Conservation (phyloP, 441 rosid genomes). For the Pelargonium cotyledonis region DNA sequence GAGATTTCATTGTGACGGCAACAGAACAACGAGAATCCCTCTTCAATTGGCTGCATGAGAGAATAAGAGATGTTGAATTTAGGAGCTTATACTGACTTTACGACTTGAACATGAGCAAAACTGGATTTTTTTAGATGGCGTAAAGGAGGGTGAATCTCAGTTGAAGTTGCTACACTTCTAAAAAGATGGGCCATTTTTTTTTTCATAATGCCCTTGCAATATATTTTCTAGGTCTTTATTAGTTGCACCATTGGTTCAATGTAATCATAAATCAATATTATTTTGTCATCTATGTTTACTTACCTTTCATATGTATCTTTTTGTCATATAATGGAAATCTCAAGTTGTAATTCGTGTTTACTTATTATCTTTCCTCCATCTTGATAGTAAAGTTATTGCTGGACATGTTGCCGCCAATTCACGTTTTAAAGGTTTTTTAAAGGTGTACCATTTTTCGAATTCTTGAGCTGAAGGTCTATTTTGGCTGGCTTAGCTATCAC, state of each 20-base stretch:
- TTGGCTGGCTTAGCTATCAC: too few relatives aligned
- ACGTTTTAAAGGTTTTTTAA: too few relatives aligned
- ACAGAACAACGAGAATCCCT: not conserved
- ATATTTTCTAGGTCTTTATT: not conserved
- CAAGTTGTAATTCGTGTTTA: not conserved
- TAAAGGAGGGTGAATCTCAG: conserved; percentile 10
- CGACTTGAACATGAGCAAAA: not conserved
- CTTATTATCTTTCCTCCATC: too few relatives aligned
- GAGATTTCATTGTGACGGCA: not conserved
- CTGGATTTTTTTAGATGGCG: conserved; percentile 8
- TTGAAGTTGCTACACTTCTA: not conserved
- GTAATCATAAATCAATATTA: not conserved
- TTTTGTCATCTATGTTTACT: not conserved
- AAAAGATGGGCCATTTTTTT: conserved; percentile 19
- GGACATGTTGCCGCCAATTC: too few relatives aligned
- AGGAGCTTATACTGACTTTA: not conserved
- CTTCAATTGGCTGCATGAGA: not conserved
- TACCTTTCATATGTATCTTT: not conserved
- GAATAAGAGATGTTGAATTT: not conserved
- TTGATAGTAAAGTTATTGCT: too few relatives aligned
- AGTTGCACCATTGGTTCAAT: not conserved
- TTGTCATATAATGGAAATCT: not conserved
- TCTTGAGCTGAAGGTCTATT: too few relatives aligned
- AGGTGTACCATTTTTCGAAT: too few relatives aligned
- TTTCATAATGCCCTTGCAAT: not conserved